Percentiles rank a stretch among this genome's conserved stretches.
Conservation (phyloP, 2,329 filamentous ascomycete species). For the Talaromyces sp. region DNA sequence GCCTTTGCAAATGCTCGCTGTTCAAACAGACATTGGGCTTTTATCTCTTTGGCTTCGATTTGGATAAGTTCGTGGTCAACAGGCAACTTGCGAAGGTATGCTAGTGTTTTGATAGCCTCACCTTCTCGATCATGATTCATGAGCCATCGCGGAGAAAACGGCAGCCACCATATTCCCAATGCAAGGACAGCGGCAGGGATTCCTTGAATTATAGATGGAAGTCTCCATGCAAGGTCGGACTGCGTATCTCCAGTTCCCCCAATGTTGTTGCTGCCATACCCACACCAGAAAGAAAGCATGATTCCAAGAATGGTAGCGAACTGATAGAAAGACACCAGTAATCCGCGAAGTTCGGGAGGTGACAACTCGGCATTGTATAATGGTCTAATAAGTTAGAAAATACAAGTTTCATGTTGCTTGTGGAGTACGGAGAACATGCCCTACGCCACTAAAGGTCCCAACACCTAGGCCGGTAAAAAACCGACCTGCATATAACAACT, state of each 20-base stretch:
- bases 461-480: constrained; percentile 29
- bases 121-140: constrained; percentile 42
- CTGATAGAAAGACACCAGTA: constrained; percentile 30
- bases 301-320: constrained; percentile 31
- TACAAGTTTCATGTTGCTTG: neutral
- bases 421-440: neutral
- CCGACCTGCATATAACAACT: constrained; percentile 17
- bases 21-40: constrained; percentile 43
- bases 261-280: constrained; percentile 40
- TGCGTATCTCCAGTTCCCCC: constrained; percentile 22
- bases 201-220: constrained; percentile 45
- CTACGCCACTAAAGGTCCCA: constrained; percentile 13
- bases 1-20: constrained; percentile 38
- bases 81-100: constrained; percentile 14
- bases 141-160: constrained; percentile 53
- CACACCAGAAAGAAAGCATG: constrained; percentile 31
- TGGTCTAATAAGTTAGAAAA: constrained; percentile 32
- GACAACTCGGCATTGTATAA: constrained; percentile 50
- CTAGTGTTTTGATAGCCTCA: constrained; percentile 23
- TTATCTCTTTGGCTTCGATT: constrained; percentile 45
- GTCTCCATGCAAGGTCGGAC: constrained; percentile 39
- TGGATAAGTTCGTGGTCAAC: constrained; percentile 34
- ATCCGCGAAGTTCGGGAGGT: constrained; percentile 27
- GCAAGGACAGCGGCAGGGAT: constrained; percentile 30
- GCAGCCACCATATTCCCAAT: constrained; percentile 42